Evolutionary conservation across 306 rosid genomes (phyloP), one percentile per base, ranked within the genome.

Genomic region (Aeschynomene evenia): DNA sequence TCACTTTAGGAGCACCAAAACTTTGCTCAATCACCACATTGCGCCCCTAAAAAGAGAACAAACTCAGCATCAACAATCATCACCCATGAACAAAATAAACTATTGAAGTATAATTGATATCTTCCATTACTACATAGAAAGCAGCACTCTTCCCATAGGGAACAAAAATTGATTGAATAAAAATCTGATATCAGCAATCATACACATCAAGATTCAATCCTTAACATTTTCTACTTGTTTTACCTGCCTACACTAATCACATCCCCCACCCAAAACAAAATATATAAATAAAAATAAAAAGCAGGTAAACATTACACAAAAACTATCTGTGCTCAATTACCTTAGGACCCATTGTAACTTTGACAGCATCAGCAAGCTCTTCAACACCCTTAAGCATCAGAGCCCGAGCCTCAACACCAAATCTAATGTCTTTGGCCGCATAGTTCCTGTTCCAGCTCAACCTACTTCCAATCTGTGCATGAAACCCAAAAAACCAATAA

Each of bases 321-420:
- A 7, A 45, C 20, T 1, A 67, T 55, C 20, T 9, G n/a, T n/a
- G 43, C 9, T 56, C 19, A 37, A 11, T 39, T 40, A 94, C 99
- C 96, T 94, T 94, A 24, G 97, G 99, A 29, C 99, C 99, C 99
- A 94, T 94, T 46, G 99, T 94, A 36, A 94, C 97, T 85, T 79
- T 88, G 28, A 94, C 99, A 5, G 99, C 97, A 54, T 94, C 96
- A 0, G 99, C 97, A 45, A 94, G 97, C 70, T 94, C 99, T 77
- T 91, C 99, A 43, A 94, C 95, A 70, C 99, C 99, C 83, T 71
- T 94, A 39, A 94, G 99, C 99, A 94, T 94, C 61, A 89, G 57
- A 73, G 96, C 95, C 50, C 97, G 92, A 74, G 99, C 99, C 72
- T 91, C 97, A 59, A 94, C 99, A 0, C 99, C 99, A 54, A 94